phyloP scores from a whole-genome alignment of 129 eudicot species.

The Apium graveolens region DNA sequence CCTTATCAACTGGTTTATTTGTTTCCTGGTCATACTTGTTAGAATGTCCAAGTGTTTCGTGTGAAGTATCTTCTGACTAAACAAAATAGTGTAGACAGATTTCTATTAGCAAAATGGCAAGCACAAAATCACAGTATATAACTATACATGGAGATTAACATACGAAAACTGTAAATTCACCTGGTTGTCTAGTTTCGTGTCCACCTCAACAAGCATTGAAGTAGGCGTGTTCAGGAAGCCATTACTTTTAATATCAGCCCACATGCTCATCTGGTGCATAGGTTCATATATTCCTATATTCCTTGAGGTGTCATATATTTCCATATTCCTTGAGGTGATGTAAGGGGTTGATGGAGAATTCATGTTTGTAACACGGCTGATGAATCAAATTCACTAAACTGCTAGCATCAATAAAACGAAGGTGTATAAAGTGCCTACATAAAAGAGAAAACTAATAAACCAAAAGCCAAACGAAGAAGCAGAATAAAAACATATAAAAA shows the following conservation, averaged over 20 bases:
- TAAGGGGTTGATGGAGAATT: conserved; percentile 63
- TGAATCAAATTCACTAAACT: conserved; percentile 11
- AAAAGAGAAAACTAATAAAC: neutral
- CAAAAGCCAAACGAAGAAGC: neutral
- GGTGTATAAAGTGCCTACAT: neutral
- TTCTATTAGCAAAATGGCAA: conserved; percentile 11
- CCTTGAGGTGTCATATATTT: conserved; percentile 61
- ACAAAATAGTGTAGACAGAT: conserved; percentile 2
- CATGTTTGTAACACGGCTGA: conserved; percentile 40
- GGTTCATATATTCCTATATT: conserved; percentile 85
- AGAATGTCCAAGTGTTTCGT: conserved; percentile 54
- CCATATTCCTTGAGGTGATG: conserved; percentile 75
- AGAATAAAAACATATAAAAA: neutral
- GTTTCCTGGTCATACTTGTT: conserved; percentile 79
- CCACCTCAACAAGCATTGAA: conserved; percentile 56
- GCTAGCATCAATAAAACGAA: neutral
- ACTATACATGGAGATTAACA: neutral
- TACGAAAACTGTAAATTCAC: conserved; percentile 19
- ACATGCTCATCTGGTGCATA: conserved; percentile 72
- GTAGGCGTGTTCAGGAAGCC: conserved; percentile 53
- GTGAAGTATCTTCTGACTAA: conserved; percentile 88
- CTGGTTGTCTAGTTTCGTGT: conserved; percentile 60
- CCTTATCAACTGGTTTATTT: conserved; percentile 74
- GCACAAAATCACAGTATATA: neutral
- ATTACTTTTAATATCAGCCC: conserved; percentile 81